Evolutionary conservation across 805 yeast species (phyloP).

Genomic region (Candida nonsorbophila): DNA sequence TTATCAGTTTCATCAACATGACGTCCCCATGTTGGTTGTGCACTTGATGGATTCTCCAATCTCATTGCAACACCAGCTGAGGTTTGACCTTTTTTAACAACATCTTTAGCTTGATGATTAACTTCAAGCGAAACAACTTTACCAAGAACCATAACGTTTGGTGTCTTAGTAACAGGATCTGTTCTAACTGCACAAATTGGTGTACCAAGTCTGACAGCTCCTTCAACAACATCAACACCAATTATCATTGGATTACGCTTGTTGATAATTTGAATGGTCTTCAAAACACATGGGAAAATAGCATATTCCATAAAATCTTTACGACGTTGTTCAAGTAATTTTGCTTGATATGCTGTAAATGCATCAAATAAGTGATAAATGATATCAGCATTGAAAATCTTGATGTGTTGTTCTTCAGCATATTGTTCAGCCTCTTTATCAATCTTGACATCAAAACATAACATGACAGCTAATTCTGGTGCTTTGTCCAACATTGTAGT

Average conservation of each 20-base stretch:
- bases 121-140: slow-evolving; percentile 91
- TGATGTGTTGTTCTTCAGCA: slow-evolving; percentile 88
- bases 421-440: slow-evolving; percentile 99
- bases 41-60: slow-evolving; percentile 85
- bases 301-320: slow-evolving; percentile 84
- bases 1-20: slow-evolving; percentile 93
- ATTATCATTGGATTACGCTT: slow-evolving; percentile 98
- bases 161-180: slow-evolving; percentile 80
- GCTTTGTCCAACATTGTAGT: slow-evolving; percentile 96
- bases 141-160: slow-evolving; percentile 71
- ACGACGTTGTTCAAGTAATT: slow-evolving; percentile 85
- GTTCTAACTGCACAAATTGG: slow-evolving; percentile 91
- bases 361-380: slow-evolving; percentile 95
- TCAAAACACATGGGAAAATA: slow-evolving; percentile 90
- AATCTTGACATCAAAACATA: slow-evolving; percentile 94
- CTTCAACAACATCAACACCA: slow-evolving; percentile 96
- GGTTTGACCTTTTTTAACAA: slow-evolving; percentile 90
- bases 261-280: slow-evolving; percentile 93
- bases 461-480: slow-evolving; percentile 93
- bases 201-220: slow-evolving; percentile 83
- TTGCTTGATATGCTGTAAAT: slow-evolving; percentile 86
- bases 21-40: slow-evolving; percentile 98
- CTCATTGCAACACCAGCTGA: slow-evolving; percentile 99
- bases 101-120: slow-evolving; percentile 77
- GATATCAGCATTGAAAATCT: slow-evolving; percentile 91